A percentile compares a stretch with the other conserved stretches of the same genome.
phyloP scores from a whole-genome alignment of 129 eudicot genomes.

The Dittrichia graveolens region DNA sequence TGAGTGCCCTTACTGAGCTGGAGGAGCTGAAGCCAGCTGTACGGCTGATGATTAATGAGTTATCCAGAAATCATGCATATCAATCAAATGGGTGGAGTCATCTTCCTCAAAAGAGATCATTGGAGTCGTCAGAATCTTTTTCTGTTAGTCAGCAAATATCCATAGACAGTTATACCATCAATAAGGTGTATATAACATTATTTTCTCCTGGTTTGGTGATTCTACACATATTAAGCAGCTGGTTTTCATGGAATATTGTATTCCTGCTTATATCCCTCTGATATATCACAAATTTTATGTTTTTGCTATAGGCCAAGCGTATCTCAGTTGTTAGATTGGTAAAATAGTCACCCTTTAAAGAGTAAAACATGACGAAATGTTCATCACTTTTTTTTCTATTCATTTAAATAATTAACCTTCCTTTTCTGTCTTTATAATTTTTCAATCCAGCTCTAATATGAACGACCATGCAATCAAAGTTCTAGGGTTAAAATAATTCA shows the following conservation, averaged over 20 bases:
- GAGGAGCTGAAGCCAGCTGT: constrained; percentile 81
- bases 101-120: constrained; percentile 30
- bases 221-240: constrained; percentile 7
- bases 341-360: not conserved
- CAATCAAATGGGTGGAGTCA: constrained; percentile 56
- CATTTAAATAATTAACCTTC: too few relatives aligned
- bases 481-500: not conserved
- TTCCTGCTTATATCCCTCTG: not conserved
- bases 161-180: constrained; percentile 33
- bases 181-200: constrained; percentile 46
- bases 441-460: not conserved
- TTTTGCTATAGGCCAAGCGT: constrained; percentile 17
- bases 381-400: not conserved
- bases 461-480: not conserved
- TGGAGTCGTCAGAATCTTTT: constrained; percentile 47
- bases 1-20: constrained; percentile 69
- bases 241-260: constrained; percentile 1
- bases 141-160: constrained; percentile 32
- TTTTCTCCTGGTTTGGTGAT: not conserved
- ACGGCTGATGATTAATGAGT: constrained; percentile 53
- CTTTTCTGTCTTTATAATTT: not conserved
- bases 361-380: not conserved
- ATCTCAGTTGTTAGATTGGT: constrained; percentile 8
- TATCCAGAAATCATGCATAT: constrained; percentile 49
- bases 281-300: not conserved